These are phyloP conservation scores for Grosmannia huntii DNA, from an alignment of 2,329 filamentous ascomycete species.

Conservation along the genomic window DNA sequence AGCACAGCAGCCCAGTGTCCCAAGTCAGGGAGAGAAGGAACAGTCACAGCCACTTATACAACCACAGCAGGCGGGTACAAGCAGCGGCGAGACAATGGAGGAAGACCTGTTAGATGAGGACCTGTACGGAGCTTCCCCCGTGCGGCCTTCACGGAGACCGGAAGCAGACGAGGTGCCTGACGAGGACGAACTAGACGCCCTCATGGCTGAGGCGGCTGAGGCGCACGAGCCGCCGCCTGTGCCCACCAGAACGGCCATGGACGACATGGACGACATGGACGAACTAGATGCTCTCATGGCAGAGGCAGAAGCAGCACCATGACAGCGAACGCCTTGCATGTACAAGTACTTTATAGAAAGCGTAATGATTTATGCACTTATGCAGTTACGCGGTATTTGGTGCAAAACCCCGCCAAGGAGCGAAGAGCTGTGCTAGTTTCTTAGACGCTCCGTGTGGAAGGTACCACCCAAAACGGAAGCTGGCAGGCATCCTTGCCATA, in stretches of 20 bases:
- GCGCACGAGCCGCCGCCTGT: constrained; percentile 6
- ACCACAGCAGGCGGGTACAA: constrained; percentile 13
- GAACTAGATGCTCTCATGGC: constrained; percentile 32
- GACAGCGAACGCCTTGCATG: neutral
- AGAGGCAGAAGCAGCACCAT: constrained; percentile 19
- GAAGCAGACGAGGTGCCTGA: constrained; percentile 20
- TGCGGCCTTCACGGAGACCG: constrained; percentile 10
- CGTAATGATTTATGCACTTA: neutral
- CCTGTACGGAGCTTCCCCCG: constrained; percentile 24
- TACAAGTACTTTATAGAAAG: neutral
- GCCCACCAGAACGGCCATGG: constrained; percentile 3
- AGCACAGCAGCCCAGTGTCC: neutral
- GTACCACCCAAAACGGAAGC: neutral
- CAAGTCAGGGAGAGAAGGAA: neutral
- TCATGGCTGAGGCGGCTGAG: constrained; percentile 37
- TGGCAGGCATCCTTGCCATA: neutral
- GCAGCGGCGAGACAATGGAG: constrained; percentile 19
- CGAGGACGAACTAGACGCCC: constrained; percentile 35
- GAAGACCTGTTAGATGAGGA: constrained; percentile 19
- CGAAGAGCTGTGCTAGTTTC: neutral
- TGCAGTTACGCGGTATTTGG: neutral
- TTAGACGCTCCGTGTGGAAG: neutral
- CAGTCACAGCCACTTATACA: neutral
- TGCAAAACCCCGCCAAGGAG: neutral
- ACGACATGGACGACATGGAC: constrained; percentile 18